A percentile compares a stretch with the other conserved stretches of the same genome.
These are phyloP conservation scores for Cercospora sojina DNA, from an alignment of 2,329 filamentous ascomycete species.

Conservation along the genomic window DNA sequence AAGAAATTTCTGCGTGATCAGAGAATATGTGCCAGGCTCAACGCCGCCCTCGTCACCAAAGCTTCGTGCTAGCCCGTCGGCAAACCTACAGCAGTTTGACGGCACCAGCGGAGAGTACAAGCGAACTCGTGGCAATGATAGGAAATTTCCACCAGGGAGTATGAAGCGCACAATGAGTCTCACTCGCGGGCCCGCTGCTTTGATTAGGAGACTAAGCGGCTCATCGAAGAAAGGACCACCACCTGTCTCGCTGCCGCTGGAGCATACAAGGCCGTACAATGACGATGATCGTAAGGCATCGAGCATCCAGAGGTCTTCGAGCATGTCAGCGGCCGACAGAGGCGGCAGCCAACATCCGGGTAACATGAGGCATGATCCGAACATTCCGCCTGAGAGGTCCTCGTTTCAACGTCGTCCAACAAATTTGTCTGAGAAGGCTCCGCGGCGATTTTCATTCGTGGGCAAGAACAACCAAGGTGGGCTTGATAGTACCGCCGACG, in stretches of 20 bases:
- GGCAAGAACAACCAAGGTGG: slow-evolving; percentile 55
- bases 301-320: slow-evolving; percentile 28
- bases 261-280: slow-evolving; percentile 26
- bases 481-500: slow-evolving; percentile 52
- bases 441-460: slow-evolving; percentile 31
- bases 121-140: slow-evolving; percentile 18
- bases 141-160: slow-evolving; percentile 34
- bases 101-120: slow-evolving; percentile 10
- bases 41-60: slow-evolving; percentile 69
- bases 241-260: slow-evolving; percentile 20
- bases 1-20: slow-evolving; percentile 93
- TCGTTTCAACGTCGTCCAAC: slow-evolving; percentile 49
- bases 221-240: slow-evolving; percentile 30
- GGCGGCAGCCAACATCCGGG: slow-evolving; percentile 13
- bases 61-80: slow-evolving; percentile 5
- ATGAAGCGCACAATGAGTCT: slow-evolving; percentile 38
- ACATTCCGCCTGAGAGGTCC: slow-evolving; percentile 31
- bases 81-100: slow-evolving; percentile 18
- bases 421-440: slow-evolving; percentile 43
- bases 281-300: slow-evolving; percentile 14
- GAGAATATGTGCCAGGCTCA: slow-evolving; percentile 73
- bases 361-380: slow-evolving; percentile 6
- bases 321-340: slow-evolving; percentile 22
- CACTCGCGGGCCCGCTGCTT: slow-evolving; percentile 40
- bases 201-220: slow-evolving; percentile 45